Base-by-base conservation (phyloP, 106 monocot species). In the Posidonia australis region DNA sequence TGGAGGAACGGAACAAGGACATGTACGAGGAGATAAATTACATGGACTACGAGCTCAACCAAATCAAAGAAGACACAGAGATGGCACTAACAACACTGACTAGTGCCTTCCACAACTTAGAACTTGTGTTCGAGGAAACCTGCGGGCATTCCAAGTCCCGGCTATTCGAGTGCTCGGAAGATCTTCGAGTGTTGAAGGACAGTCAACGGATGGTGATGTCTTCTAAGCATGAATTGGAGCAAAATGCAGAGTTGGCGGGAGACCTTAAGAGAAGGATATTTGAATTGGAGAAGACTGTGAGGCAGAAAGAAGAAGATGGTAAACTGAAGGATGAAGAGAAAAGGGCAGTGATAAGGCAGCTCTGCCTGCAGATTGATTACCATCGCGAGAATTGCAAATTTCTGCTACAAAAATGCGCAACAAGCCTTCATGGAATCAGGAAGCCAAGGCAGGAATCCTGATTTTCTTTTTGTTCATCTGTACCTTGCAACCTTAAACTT, bases 361-460 rank as follows among this genome's bases (percentile, higher is more conserved):
- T 92, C 54, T 88, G 84, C 66, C 28, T 80, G 72, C 42, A 67
- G 45, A 85, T 92, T n/a, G 84, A 88, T 14, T 87, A 88, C 60
- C 75, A 87, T 57, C 70, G 77, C 3, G 83, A 91, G 47, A 91
- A 83, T 21, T 80, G 76, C 29, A 63, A 78, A 29, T 64, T 78
- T 61, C 75, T 87, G 14, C 5, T 59, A 36, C 28, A 60, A 23
- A 31, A 30, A 18, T 60, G 36, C 36, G 2, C 19, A 13, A 18
- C 17, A 18, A 36, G 31, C 10, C 19, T 19, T 54, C 10, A 54
- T 24, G 53, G 21, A 54, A 54, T 24, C 20, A 54, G 53, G 23
- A 54, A 9, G 23, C 1, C 28, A 17, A 60, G 60, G 31, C n/a
- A 22, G 32, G 13, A 9, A 17, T n/a, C n/a, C 53, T 10, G 21